Base-by-base conservation (phyloP, 2,329 filamentous ascomycete genomes). In the Lojkania enalia region DNA sequence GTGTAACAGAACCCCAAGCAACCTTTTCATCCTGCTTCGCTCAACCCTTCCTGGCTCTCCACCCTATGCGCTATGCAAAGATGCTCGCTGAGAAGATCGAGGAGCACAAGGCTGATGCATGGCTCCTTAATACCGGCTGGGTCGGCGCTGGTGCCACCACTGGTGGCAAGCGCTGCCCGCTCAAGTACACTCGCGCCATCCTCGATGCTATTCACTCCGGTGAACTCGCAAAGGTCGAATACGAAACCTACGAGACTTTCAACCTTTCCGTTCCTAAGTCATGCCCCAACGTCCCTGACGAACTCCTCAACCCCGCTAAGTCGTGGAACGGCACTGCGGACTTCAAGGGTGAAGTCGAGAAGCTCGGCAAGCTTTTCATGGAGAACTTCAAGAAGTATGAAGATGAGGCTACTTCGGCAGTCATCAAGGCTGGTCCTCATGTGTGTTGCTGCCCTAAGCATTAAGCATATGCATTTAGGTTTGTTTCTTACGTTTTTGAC, bases 11-110 rank as follows among this genome's bases (percentile, higher is more conserved):
- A 77, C 94, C 94, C 55, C 90, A 97, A 77, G 94, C 94, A 18
- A 99, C 94, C 66, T 99, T 99, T 85, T 97, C 91, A 19, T 95
- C 91, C 41, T 99, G 94, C 84, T 99, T 99, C 76, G 94, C 94
- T 44, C 94, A 99, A 78, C 94, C 94, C 52, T 99, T 99, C 90
- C 80, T 99, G 64, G 94, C 94, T 31, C 86, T 99, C 47, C 94
- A 99, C 82, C 94, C 94, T 64, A 99, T 99, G 94, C 87, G 89
- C 73, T 99, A 99, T 77, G 94, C 94, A 61, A 87, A 86, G 79
- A 99, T 99, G 94, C 82, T 99, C 51, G 94, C 94, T 27, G 89
- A 96, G 73, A 97, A 97, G 87, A 99, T 99, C 70, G 83, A 92
- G 67, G 73, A 89, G 61, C 90, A 99, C 85, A 88, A 90, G 66